Evolutionary conservation across 371 early-diverging fungal species (phyloP), one percentile per base, ranked within the genome.

Genomic region (Gilbertella persicaria): DNA sequence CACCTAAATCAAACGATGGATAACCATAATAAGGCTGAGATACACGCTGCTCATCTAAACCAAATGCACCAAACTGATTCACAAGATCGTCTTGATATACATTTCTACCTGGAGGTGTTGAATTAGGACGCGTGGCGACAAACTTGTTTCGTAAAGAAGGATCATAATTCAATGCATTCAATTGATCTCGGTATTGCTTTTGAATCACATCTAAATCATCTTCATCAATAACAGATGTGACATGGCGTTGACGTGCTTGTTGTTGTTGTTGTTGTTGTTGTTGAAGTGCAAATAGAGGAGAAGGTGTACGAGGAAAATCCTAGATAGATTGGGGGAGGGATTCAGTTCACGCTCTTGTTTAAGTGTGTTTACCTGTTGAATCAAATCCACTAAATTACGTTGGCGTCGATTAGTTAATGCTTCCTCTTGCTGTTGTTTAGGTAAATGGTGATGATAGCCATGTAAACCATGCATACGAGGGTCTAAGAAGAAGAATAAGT

Each of bases 221-320:
- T 13, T 50, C 42, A 24, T 60, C 47, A 28, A 58, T 58, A 44
- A 61, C 25, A 55, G 39, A 13, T 53, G 61, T 12, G 33, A 77
- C 51, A 62, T 80, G 67, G 10, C 79, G 67, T 42, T 73, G 73
- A 19, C 77, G 76, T 17, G 69, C 68, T 46, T 67, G 69, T 30
- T 84, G n/a, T n/a, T n/a, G n/a, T 42, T 73, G 73, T 19, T 75
- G 76, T 17, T 67, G 67, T 46, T 67, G 69, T 30, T 84, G 83
- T 20, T 80, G 86, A 51, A 81, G 69, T 24, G 85, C 85, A 59
- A 84, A 84, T 5, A 87, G 77, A 5, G 93, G 93, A 12, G 94
- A 94, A n/a, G 91, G 88, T 9, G 95, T 89, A 40, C 91, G 78
- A 13, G 93, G 92, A 53, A 90, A 92, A 58, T 92, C 92, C 65